phyloP scores from a whole-genome alignment of 805 yeast genomes.

The Yarrowia osloensis region DNA sequence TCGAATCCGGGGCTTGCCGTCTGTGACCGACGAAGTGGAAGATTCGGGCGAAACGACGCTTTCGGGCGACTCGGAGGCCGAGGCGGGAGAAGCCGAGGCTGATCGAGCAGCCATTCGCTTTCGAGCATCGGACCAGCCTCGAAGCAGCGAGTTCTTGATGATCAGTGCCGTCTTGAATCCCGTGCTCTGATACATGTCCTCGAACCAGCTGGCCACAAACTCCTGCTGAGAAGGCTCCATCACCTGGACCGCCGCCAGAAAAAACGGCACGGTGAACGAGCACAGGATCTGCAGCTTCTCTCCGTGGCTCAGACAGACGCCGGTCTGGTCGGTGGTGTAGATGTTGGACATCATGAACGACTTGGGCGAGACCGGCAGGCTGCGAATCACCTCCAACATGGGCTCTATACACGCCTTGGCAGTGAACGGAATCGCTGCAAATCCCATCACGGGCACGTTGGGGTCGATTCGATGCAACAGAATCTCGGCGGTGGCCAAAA shows the following conservation, averaged over 20 bases:
- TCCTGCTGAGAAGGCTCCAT: conserved; percentile 14
- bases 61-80: neutral
- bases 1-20: neutral
- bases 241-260: conserved; percentile 1
- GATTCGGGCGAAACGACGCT: neutral
- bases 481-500: neutral
- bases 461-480: conserved; percentile 23
- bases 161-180: conserved; percentile 14
- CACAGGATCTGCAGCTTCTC: conserved; percentile 18
- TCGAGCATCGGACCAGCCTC: conserved; percentile 9
- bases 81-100: conserved; percentile 6
- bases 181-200: conserved; percentile 8
- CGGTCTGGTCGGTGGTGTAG: conserved; percentile 11
- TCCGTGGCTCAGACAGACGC: neutral
- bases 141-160: conserved; percentile 12
- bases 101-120: neutral
- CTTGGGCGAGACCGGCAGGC: neutral
- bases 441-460: conserved; percentile 5
- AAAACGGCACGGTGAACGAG: conserved; percentile 15
- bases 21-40: neutral
- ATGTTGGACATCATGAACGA: neutral
- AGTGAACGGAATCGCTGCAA: conserved; percentile 15
- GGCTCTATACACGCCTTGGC: conserved; percentile 15
- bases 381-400: conserved; percentile 8
- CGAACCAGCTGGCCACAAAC: conserved; percentile 1